phyloP scores from a whole-genome alignment of 2,329 filamentous ascomycete genomes.

The Microsporum audouinii region DNA sequence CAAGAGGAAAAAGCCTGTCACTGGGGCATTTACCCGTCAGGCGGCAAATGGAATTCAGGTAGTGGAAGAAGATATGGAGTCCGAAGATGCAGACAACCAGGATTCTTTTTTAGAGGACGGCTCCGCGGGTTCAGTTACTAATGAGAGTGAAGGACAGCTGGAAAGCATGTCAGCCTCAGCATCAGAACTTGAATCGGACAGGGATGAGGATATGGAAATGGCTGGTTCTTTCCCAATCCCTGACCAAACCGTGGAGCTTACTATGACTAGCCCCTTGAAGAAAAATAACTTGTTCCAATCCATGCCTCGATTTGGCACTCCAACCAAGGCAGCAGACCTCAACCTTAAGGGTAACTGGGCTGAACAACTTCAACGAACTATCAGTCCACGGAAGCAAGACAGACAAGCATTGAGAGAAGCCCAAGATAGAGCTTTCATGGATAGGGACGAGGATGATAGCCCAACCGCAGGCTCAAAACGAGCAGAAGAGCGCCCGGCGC shows the following conservation, averaged over 20 bases:
- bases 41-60: slow-evolving; percentile 38
- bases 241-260: slow-evolving; percentile 66
- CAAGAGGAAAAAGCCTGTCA: slow-evolving; percentile 44
- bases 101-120: slow-evolving; percentile 89
- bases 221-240: slow-evolving; percentile 64
- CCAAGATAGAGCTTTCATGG: slow-evolving; percentile 48
- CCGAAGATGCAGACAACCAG: slow-evolving; percentile 34
- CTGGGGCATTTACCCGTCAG: slow-evolving; percentile 67
- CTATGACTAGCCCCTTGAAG: slow-evolving; percentile 33
- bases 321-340: slow-evolving; percentile 21
- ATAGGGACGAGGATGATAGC: slow-evolving; percentile 32
- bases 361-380: slow-evolving; percentile 83
- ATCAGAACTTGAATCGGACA: slow-evolving; percentile 51
- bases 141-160: slow-evolving; percentile 10
- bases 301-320: slow-evolving; percentile 11
- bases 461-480: slow-evolving; percentile 16
- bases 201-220: slow-evolving; percentile 69
- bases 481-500: slow-evolving; percentile 34
- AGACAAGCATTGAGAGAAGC: slow-evolving; percentile 58
- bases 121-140: slow-evolving; percentile 68
- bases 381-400: slow-evolving; percentile 87
- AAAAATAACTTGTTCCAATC: slow-evolving; percentile 12
- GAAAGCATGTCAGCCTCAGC: slow-evolving; percentile 22
- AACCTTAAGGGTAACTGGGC: slow-evolving; percentile 75
- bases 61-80: slow-evolving; percentile 31